Evolutionary conservation across 2,329 filamentous ascomycete genomes (phyloP), one percentile per base, ranked within the genome.

Genomic region (Truncatella angustata): DNA sequence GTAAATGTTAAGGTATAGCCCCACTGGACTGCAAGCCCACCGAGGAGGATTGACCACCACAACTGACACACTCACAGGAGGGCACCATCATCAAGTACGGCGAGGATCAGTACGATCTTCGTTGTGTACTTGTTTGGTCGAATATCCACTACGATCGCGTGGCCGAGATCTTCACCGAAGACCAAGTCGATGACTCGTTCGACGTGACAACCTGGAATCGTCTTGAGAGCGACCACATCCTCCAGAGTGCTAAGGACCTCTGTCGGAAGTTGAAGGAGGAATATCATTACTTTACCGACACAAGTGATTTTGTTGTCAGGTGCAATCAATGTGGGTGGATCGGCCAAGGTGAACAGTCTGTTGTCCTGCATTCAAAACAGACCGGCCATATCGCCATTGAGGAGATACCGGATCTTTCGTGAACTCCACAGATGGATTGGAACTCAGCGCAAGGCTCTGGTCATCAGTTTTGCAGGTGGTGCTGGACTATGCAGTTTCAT

Each of bases 121-220:
- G 90, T 5, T 92, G 90, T 63, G 84, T 96, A 23, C 75, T 97
- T 21, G 86, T 96, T 0, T 97, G 96, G 70, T 93, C 88, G 0
- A 91, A 91, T 3, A 94, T 97, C 47, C 92, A 97, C 68, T 97
- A 97, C 71, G 93, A 97, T 69, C 87, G 90, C 5, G 86, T 97
- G 54, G 91, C 89, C 1, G 83, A 96, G 58, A 86, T 84, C 16
- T 83, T 80, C 35, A 84, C 77, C 20, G 80, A 77, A 56, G 78
- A 71, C 58, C 83, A 81, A 4, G 76, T 77, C 59, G 77, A 74
- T 40, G 77, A 90, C 0, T 88, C 94, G 23, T 82, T 86, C 57
- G 93, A 97, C 65, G 81, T 86, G 42, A 76, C 79, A 5, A 70
- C 80, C 18, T 87, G 82, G 78, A 69, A 73, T 9, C 70, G 71